Evolutionary conservation across 31 red algal species (phyloP), one percentile per base, ranked within the genome.

Genomic region (Odonthalia washingtoniensis): DNA sequence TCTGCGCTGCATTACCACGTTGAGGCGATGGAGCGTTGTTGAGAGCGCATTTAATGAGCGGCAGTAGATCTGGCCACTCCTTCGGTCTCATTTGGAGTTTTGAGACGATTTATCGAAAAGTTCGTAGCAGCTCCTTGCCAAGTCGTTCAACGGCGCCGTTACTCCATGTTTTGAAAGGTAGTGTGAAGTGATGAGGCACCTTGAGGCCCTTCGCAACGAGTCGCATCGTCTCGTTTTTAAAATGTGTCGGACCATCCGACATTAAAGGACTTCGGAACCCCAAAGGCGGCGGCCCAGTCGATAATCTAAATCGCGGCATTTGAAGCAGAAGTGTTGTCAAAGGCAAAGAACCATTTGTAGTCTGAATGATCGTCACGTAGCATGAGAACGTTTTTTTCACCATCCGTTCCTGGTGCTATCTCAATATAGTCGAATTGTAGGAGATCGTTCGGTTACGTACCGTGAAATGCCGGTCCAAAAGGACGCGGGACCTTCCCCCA

Each of bases 391-490:
- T 82, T 17, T 32, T 65, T 63, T 70, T 37, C 30, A 17, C 32
- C 64, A 28, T 24, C 14, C 34, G 24, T 17, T 21, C 78, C 73
- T 14, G 49, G 44, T 6, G 24, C 44, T 6, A 70, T 82, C 46
- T 82, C 45, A 12, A 82, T 49, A 32, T 82, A 72, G 60, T 82
- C 78, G 34, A 82, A 74, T 31, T 82, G 78, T 31, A 82, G 45
- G 21, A 82, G 66, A 39, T 82, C 60, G 32, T 70, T 70, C 6
- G 40, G 64, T 26, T 4, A 24, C 14, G 45, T 63, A 14, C 46
- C 78, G 30, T 82, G 78, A 70, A 27, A 18, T 12, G 62, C 32
- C 16, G 45, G 61, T 9, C 60, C 64, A 49, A 82, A 38, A 6
- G 78, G 12, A 6, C 64, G 78, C 31, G 78, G 78, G 27, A 70